phyloP scores from a whole-genome alignment of 2,329 filamentous ascomycete genomes.

The Bisporella sp. region DNA sequence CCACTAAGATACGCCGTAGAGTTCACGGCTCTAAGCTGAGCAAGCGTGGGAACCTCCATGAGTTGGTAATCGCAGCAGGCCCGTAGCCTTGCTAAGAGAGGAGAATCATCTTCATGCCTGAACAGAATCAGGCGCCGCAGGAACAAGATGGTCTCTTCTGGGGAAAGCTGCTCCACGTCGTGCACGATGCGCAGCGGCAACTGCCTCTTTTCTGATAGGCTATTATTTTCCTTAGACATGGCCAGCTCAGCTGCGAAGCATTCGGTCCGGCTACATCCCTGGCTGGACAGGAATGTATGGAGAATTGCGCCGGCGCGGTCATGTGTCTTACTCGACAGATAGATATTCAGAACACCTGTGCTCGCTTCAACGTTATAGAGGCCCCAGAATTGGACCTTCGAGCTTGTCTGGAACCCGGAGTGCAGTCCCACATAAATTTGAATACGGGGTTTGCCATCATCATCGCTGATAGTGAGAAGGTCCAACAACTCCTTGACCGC shows the following conservation, averaged over 20 bases:
- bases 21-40: conserved; percentile 32
- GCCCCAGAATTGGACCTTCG: conserved; percentile 30
- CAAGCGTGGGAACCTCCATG: conserved; percentile 12
- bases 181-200: conserved; percentile 32
- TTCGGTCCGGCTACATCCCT: conserved; percentile 26
- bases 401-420: conserved; percentile 29
- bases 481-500: conserved; percentile 10
- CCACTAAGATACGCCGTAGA: conserved; percentile 34
- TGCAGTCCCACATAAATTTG: conserved; percentile 31
- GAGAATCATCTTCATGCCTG: neutral
- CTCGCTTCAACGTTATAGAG: conserved; percentile 20
- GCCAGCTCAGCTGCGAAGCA: conserved; percentile 31
- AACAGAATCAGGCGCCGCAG: conserved; percentile 1
- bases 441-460: conserved; percentile 24
- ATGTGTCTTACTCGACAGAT: conserved; percentile 28
- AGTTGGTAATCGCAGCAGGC: conserved; percentile 4
- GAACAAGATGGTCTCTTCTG: conserved; percentile 12
- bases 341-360: conserved; percentile 25
- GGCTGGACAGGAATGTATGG: conserved; percentile 33
- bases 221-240: conserved; percentile 30
- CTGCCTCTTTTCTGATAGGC: conserved; percentile 14
- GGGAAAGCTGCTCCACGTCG: conserved; percentile 35
- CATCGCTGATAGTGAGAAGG: conserved; percentile 2
- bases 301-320: conserved; percentile 27
- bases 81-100: neutral